These are phyloP conservation scores for Camillea tinctor DNA, from an alignment of 2,329 filamentous ascomycete species.

Conservation along the genomic window DNA sequence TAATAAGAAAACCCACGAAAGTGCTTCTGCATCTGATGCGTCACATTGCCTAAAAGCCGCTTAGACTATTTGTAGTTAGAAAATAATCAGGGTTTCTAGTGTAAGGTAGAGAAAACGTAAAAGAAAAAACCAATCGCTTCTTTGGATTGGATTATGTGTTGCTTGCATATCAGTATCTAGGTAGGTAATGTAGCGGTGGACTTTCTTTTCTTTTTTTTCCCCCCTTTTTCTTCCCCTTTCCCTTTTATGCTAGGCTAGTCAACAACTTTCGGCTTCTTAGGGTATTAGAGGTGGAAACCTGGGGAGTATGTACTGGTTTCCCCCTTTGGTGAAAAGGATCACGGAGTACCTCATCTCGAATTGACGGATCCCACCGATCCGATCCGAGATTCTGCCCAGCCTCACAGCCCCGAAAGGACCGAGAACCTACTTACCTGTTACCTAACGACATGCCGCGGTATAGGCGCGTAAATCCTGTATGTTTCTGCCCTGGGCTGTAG, in stretches of 20 bases:
- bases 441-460: neutral
- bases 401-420: neutral
- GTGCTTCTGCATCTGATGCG: neutral
- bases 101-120: neutral
- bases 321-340: too few relatives aligned
- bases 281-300: too few relatives aligned
- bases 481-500: neutral
- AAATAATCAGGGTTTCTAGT: neutral
- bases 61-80: neutral
- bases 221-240: neutral
- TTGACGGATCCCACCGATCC: neutral
- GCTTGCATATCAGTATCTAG: too few relatives aligned
- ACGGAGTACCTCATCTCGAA: neutral
- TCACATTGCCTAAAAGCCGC: neutral
- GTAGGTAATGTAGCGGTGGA: too few relatives aligned
- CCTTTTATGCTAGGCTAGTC: neutral
- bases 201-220: neutral
- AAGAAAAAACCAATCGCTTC: neutral
- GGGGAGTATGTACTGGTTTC: too few relatives aligned
- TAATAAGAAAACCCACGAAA: neutral
- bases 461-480: neutral
- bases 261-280: too few relatives aligned
- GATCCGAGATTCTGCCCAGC: neutral
- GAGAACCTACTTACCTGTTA: neutral
- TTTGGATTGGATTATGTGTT: neutral